Evolutionary conservation across 1,139 yeast genomes (phyloP).

Genomic region (Candida freyschussii): DNA sequence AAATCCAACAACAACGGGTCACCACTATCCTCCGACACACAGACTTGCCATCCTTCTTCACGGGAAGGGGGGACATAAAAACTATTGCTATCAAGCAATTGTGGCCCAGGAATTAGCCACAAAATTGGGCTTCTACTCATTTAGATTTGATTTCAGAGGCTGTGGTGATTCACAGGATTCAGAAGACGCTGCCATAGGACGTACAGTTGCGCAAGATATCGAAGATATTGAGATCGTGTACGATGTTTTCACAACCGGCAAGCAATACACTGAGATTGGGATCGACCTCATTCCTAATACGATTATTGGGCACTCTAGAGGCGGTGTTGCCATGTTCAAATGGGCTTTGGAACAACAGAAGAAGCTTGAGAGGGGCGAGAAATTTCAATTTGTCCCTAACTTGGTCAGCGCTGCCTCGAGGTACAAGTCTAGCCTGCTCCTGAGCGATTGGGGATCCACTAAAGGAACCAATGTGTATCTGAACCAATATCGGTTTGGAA

Average conservation of each 20-base stretch:
- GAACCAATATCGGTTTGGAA: conserved; percentile 46
- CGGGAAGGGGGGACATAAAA: conserved; percentile 82
- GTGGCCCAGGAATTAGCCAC: conserved; percentile 60
- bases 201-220: conserved; percentile 58
- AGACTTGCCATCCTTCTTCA: conserved; percentile 49
- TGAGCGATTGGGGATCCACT: conserved; percentile 24
- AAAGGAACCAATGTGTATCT: conserved; percentile 35
- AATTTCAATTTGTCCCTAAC: conserved; percentile 49
- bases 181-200: conserved; percentile 39
- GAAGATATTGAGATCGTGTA: conserved; percentile 59
- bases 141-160: conserved; percentile 81
- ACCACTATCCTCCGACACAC: conserved; percentile 31
- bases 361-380: conserved; percentile 29
- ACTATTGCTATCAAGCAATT: conserved; percentile 66
- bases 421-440: conserved; percentile 37
- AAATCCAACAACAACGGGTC: conserved; percentile 17
- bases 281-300: conserved; percentile 45
- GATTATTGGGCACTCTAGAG: conserved; percentile 75
- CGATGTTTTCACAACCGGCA: conserved; percentile 36
- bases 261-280: conserved; percentile 30
- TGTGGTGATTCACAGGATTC: conserved; percentile 74
- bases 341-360: conserved; percentile 54
- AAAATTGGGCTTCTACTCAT: conserved; percentile 54
- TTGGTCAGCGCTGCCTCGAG: conserved; percentile 73
- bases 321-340: conserved; percentile 68